Base-by-base conservation (phyloP, 2,329 filamentous ascomycete species). In the Periconia digitata region DNA sequence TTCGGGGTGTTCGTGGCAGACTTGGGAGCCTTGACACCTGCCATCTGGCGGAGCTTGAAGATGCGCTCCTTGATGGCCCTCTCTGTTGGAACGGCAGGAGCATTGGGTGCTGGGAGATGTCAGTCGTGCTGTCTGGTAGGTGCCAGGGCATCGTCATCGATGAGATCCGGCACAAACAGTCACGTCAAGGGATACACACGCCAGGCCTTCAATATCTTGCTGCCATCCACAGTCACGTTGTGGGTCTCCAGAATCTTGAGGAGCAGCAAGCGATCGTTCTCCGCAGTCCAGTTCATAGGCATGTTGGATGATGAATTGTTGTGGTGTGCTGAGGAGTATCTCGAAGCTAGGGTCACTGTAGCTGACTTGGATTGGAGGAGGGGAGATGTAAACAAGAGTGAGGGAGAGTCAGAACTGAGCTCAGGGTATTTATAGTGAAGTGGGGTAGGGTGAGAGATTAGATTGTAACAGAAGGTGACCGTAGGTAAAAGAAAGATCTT, bases 191-290 rank as follows among this genome's bases (percentile, higher is more conserved):
- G 22, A n/a, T n/a, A 56, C 58, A 50, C 51, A 61, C 58, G 58
- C 58, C 58, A 61, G 6, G 54, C 52, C 1, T 47, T 27, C 2
- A 29, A 43, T n/a, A 61, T 55, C n/a, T 47, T 41, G n/a, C 39
- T 41, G 13, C 39, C 20, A 22, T 59, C 38, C n/a, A 61, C 47
- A 1, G 20, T 34, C 43, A 61, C 55, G 15, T 35, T 44, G 17
- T 59, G 56, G 1, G 56, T 59, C 42, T 59, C 53, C 23, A 61
- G 49, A 1, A 61, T 38, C 41, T 53, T 58, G 15, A 61, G 27
- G 2, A 61, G 49, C 10, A 61, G 47, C 10, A 59, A 40, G 2
- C 50, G 49, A 17, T 61, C 56, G 38, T 59, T 61, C 27, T 58
- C 50, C n/a, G 58, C 13, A 8, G 49, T 56, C 58, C 58, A 54